phyloP scores from a whole-genome alignment of 2,329 filamentous ascomycete species.

The Sporothrix luriei region DNA sequence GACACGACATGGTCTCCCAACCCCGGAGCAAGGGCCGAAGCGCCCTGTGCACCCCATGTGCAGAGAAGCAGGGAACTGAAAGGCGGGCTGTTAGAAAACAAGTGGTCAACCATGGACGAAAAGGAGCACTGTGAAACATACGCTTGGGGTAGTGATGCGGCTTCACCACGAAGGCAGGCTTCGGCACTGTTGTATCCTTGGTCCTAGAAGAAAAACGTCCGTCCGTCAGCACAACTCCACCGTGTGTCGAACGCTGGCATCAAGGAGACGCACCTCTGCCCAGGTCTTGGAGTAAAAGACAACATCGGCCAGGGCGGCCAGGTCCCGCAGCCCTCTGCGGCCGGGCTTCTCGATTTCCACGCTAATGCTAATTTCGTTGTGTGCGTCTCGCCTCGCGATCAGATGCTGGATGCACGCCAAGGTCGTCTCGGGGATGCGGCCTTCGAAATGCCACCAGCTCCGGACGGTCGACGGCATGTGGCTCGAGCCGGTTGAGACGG shows the following conservation, averaged over 20 bases:
- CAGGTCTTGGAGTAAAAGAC: conserved; percentile 74
- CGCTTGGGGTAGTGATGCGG: not conserved
- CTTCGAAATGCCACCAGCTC: conserved; percentile 75
- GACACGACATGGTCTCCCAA: conserved; percentile 44
- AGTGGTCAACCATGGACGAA: not conserved
- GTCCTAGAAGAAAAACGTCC: conserved; percentile 33
- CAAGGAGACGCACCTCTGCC: conserved; percentile 53
- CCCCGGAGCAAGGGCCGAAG: conserved; percentile 49
- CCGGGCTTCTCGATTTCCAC: conserved; percentile 73
- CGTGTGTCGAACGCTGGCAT: no score
- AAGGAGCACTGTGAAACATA: not conserved
- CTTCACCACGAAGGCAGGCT: conserved; percentile 25
- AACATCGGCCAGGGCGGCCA: conserved; percentile 66
- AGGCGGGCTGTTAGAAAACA: conserved; percentile 17
- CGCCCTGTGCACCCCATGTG: conserved; percentile 52
- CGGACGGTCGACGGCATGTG: no score
- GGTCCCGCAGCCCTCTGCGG: conserved; percentile 59
- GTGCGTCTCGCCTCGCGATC: conserved; percentile 36
- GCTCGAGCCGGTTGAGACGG: not conserved
- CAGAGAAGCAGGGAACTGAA: conserved; percentile 47
- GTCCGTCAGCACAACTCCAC: not conserved
- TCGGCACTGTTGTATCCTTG: conserved; percentile 39
- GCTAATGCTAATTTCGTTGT: conserved; percentile 51
- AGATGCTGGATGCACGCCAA: conserved; percentile 61
- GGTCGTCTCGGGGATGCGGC: conserved; percentile 64